A percentile compares a stretch with the other conserved stretches of the same genome.
phyloP scores from a whole-genome alignment of 345 rosid genomes.

The Ceriops tagal region DNA sequence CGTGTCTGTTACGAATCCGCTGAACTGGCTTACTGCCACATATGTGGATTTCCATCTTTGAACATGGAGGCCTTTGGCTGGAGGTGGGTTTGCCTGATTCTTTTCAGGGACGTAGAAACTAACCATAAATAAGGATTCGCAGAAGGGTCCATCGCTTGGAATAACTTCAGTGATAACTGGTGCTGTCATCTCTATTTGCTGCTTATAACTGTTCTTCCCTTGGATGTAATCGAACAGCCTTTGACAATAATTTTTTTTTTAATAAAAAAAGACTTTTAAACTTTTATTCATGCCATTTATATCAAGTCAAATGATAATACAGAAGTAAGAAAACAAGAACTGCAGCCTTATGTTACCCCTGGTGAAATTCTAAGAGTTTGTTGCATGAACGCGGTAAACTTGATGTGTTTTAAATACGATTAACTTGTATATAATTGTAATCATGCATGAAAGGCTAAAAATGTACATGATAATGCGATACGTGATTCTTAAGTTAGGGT shows the following conservation, averaged over 20 bases:
- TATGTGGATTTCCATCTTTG: conserved; percentile 53
- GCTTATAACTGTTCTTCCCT: conserved; percentile 58
- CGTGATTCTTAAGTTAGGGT: no score
- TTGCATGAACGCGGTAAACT: no score
- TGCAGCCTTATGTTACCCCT: no score
- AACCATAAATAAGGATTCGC: conserved; percentile 67
- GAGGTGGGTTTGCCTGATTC: conserved; percentile 78
- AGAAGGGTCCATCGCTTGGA: conserved; percentile 87
- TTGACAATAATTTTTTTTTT: not conserved
- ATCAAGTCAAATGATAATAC: not conserved
- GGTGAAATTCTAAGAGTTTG: no score
- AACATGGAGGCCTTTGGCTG: conserved; percentile 65
- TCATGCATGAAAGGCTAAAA: no score
- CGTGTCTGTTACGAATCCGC: conserved; percentile 63
- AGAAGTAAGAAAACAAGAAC: no score
- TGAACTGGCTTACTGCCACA: conserved; percentile 66
- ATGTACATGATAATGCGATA: no score
- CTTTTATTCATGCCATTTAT: not conserved
- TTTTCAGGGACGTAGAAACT: conserved; percentile 74
- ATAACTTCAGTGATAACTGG: conserved; percentile 66
- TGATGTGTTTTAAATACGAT: no score
- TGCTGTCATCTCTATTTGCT: conserved; percentile 82
- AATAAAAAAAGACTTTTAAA: not conserved
- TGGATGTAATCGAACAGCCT: conserved; percentile 83
- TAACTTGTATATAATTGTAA: no score